Percentiles rank a stretch among this genome's conserved stretches.
phyloP scores from a whole-genome alignment of 2,329 filamentous ascomycete species.

The Colletotrichum sp. region DNA sequence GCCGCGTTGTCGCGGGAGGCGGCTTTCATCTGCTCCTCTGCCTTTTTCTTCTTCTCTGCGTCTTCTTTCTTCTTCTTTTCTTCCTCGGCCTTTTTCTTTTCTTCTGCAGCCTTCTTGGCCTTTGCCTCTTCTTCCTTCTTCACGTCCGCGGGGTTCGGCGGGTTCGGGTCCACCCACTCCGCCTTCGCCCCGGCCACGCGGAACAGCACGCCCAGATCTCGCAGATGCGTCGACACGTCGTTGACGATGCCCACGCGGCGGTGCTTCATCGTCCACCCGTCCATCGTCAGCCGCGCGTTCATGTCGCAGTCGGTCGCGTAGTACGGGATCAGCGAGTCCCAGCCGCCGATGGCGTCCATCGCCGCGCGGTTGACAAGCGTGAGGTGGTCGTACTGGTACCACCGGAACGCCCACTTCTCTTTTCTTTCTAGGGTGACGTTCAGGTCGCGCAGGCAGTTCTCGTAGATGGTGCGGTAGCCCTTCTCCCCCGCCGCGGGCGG shows the following conservation, averaged over 20 bases:
- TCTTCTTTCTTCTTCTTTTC: not conserved
- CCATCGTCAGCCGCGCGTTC: slow-evolving; percentile 53
- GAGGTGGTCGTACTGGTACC: slow-evolving; percentile 65
- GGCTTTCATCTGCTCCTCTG: not conserved
- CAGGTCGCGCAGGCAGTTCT: slow-evolving; percentile 41
- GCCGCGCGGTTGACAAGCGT: slow-evolving; percentile 60
- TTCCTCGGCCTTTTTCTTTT: not conserved
- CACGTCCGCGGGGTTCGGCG: slow-evolving; percentile 18
- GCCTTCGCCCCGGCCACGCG: slow-evolving; percentile 42
- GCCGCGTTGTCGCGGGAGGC: not conserved
- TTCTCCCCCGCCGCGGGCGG: slow-evolving; percentile 32
- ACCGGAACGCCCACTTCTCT: slow-evolving; percentile 54
- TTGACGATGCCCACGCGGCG: slow-evolving; percentile 46
- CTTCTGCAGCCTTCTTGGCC: not conserved
- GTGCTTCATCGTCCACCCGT: slow-evolving; percentile 45
- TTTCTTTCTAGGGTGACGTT: slow-evolving; percentile 33
- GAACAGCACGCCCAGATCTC: slow-evolving; percentile 52
- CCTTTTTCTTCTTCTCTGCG: not conserved
- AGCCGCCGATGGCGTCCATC: slow-evolving; percentile 56
- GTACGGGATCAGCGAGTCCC: slow-evolving; percentile 64
- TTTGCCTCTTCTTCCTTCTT: not conserved
- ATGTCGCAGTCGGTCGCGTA: slow-evolving; percentile 65
- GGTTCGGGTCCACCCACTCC: slow-evolving; percentile 42
- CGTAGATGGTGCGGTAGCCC: slow-evolving; percentile 47
- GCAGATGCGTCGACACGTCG: slow-evolving; percentile 49